Evolutionary conservation across 345 rosid species (phyloP).

Genomic region (Aquilaria yunnanensis): DNA sequence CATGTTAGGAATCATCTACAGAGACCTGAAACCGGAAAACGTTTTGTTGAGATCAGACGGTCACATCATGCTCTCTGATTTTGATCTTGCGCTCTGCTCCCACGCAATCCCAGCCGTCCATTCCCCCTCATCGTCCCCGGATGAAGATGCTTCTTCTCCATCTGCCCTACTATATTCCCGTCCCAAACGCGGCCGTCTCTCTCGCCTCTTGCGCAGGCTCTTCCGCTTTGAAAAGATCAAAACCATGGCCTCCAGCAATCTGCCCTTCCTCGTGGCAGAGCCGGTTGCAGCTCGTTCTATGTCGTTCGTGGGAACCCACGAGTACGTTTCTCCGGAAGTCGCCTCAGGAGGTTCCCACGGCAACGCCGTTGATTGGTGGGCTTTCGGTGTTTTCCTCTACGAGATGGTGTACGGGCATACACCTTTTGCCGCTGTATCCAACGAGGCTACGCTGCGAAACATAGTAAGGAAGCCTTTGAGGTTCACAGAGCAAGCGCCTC

Average conservation of each 20-base stretch:
- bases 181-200: constrained; percentile 26
- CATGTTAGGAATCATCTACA: constrained; percentile 91
- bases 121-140: constrained; percentile 46
- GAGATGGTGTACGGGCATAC: constrained; percentile 83
- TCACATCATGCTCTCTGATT: constrained; percentile 98
- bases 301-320: constrained; percentile 96
- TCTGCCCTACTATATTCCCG: constrained; percentile 13
- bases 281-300: constrained; percentile 81
- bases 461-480: constrained; percentile 57
- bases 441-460: constrained; percentile 82
- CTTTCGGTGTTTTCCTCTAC: constrained; percentile 74
- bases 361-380: constrained; percentile 97
- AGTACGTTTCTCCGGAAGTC: constrained; percentile 91
- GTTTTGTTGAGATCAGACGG: constrained; percentile 89
- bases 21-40: constrained; percentile 94
- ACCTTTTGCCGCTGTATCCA: constrained; percentile 72
- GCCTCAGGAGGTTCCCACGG: constrained; percentile 92
- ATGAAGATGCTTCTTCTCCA: constrained; percentile 23
- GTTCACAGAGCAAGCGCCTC: constrained; percentile 36
- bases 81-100: constrained; percentile 80
- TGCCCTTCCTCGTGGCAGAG: constrained; percentile 85
- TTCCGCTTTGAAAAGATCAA: constrained; percentile 63
- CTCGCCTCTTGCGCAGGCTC: constrained; percentile 44
- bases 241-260: constrained; percentile 27
- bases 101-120: constrained; percentile 81